Base-by-base conservation (phyloP, 768 basidiomycete species). In the Russula emetica region DNA sequence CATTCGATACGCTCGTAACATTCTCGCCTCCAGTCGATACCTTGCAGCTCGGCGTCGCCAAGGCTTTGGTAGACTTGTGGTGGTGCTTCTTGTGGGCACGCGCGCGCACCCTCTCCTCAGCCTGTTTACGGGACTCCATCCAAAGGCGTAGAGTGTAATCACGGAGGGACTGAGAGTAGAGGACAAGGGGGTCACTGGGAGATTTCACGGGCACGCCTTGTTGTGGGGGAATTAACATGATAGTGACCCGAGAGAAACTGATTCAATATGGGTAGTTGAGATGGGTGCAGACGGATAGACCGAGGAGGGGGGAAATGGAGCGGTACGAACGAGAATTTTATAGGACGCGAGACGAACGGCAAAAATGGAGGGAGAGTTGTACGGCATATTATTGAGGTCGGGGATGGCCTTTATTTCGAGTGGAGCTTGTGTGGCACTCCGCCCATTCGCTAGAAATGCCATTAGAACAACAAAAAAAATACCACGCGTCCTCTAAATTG, bases 121-220 rank as follows among this genome's bases (percentile, higher is more conserved):
- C 82, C 61, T 78, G 71, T 68, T 80, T 80, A 69, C 85, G 78
- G 6, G 85, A 85, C 70, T 88, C 84, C 56, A 82, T 82, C 86
- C 87, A 88, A 55, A 86, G 78, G 47, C 72, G 78, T 56, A 87
- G 79, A 32, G 87, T 88, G 65, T 87, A 88, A 61, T 85, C 79
- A 71, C 87, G 84, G 38, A 89, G 74, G 50, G 85, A 79, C 69
- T 82, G 84, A 20, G 87, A 82, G 70, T 89, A 89, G 40, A 77
- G 77, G 53, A 77, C 70, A 69, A 87, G 63, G 0, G 68, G 52
- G 20, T 64, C 68, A 18, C 44, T 36, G 2, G 49, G 36, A 22
- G 30, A 14, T 26, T 64, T 55, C 1, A 60, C 47, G 24, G 64
- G 32, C 16, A 42, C 50, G 16, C 49, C 42, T 14, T 61, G 58